phyloP scores from a whole-genome alignment of 352 stramenopile species.

The Globisporangium solare region DNA sequence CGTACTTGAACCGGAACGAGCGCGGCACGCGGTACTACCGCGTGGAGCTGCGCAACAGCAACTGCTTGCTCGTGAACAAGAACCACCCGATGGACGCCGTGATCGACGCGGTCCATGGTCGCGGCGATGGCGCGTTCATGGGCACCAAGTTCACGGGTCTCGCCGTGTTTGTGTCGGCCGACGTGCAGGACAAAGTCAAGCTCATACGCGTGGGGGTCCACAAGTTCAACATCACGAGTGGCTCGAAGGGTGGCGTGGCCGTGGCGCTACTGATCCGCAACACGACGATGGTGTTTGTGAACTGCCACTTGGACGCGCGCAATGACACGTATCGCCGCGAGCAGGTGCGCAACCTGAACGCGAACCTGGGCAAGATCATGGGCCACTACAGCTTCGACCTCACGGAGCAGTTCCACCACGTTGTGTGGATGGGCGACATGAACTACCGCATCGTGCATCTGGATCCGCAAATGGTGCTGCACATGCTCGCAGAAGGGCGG shows the following conservation, averaged over 20 bases:
- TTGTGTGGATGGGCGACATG: slow-evolving; percentile 89
- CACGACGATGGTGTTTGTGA: slow-evolving; percentile 82
- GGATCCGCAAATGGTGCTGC: slow-evolving; percentile 66
- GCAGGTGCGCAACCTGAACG: slow-evolving; percentile 79
- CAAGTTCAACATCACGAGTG: slow-evolving; percentile 80
- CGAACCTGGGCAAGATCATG: slow-evolving; percentile 73
- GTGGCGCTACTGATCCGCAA: slow-evolving; percentile 70
- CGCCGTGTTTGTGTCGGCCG: slow-evolving; percentile 63
- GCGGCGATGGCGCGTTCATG: slow-evolving; percentile 78
- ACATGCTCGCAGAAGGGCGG: slow-evolving; percentile 74
- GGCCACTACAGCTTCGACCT: slow-evolving; percentile 78
- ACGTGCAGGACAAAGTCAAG: slow-evolving; percentile 58
- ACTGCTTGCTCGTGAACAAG: slow-evolving; percentile 64
- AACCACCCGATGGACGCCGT: slow-evolving; percentile 57
- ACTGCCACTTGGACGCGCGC: slow-evolving; percentile 78
- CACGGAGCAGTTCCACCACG: slow-evolving; percentile 86
- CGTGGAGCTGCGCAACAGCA: slow-evolving; percentile 72
- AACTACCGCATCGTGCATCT: slow-evolving; percentile 84
- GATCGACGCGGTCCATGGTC: slow-evolving; percentile 75
- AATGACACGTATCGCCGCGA: slow-evolving; percentile 78
- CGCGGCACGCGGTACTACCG: slow-evolving; percentile 53
- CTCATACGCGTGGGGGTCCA: slow-evolving; percentile 67
- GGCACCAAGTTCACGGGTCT: slow-evolving; percentile 84
- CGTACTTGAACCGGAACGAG: slow-evolving; percentile 75
- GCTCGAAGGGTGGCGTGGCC: slow-evolving; percentile 77